A percentile compares a stretch with the other conserved stretches of the same genome.
Evolutionary conservation across 2,329 filamentous ascomycete genomes (phyloP).

Genomic region (Fusarium sp.): DNA sequence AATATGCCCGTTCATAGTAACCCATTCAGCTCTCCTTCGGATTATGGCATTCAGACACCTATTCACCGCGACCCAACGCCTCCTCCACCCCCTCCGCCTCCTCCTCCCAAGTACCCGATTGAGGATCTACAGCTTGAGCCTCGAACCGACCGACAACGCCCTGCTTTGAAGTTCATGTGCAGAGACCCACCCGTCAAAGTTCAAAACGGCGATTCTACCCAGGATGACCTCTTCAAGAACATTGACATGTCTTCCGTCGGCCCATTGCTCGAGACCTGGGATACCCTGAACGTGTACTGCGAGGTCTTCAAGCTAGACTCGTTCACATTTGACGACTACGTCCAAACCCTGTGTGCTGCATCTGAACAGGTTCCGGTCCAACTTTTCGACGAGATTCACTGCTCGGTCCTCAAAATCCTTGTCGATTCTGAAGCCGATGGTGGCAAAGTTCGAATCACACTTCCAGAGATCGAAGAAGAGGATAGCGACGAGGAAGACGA

Average conservation of each 20-base stretch:
- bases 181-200: slow-evolving; percentile 64
- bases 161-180: slow-evolving; percentile 79
- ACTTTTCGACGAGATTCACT: slow-evolving; percentile 89
- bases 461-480: slow-evolving; percentile 77
- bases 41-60: slow-evolving; percentile 50
- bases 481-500: slow-evolving; percentile 71
- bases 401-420: slow-evolving; percentile 85
- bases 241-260: slow-evolving; percentile 88
- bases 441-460: slow-evolving; percentile 78
- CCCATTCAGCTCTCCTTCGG: slow-evolving; percentile 56
- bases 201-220: slow-evolving; percentile 46
- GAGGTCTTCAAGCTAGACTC: slow-evolving; percentile 94
- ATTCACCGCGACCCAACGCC: slow-evolving; percentile 53
- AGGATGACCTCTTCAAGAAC: slow-evolving; percentile 48
- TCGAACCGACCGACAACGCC: slow-evolving; percentile 70
- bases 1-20: slow-evolving; percentile 50
- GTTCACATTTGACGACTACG: slow-evolving; percentile 96
- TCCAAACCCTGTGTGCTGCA: slow-evolving; percentile 83
- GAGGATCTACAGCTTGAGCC: slow-evolving; percentile 87
- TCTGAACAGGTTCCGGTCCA: slow-evolving; percentile 79
- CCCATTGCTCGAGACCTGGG: slow-evolving; percentile 87
- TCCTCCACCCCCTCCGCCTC: slow-evolving; percentile 71
- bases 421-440: slow-evolving; percentile 77
- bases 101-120: slow-evolving; percentile 90
- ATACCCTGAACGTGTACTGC: slow-evolving; percentile 97